These are phyloP conservation scores for Fusarium fracticaudum DNA, from an alignment of 2,329 filamentous ascomycete genomes.

Conservation along the genomic window DNA sequence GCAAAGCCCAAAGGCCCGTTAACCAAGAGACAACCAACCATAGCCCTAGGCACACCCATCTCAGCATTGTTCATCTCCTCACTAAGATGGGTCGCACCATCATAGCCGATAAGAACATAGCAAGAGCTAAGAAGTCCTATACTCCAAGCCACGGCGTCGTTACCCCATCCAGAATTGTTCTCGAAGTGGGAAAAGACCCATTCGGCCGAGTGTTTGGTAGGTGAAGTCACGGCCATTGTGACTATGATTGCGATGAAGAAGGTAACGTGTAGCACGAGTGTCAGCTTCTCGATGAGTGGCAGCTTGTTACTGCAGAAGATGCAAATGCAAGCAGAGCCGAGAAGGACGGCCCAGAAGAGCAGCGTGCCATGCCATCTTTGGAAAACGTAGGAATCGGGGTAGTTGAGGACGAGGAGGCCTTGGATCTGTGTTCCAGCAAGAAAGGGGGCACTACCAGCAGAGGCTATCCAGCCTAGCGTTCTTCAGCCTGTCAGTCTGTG, in stretches of 20 bases:
- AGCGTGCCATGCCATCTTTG: conserved; percentile 33
- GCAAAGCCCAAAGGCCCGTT: conserved; percentile 25
- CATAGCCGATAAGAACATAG: conserved; percentile 29
- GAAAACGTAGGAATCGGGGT: conserved; percentile 20
- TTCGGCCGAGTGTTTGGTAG: conserved; percentile 12
- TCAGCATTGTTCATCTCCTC: conserved; percentile 33
- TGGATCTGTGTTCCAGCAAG: conserved; percentile 30
- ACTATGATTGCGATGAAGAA: conserved; percentile 21
- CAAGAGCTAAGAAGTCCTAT: conserved; percentile 35
- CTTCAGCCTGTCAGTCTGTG: not conserved
- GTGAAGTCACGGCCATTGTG: conserved; percentile 17
- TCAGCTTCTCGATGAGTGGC: conserved; percentile 25
- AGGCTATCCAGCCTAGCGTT: conserved; percentile 26
- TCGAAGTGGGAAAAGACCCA: conserved; percentile 26
- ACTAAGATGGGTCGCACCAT: conserved; percentile 30
- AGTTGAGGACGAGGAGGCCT: conserved; percentile 28
- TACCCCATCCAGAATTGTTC: conserved; percentile 33
- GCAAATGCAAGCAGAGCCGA: not conserved
- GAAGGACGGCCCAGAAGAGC: conserved; percentile 23
- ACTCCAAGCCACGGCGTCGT: conserved; percentile 23
- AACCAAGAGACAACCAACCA: conserved; percentile 20
- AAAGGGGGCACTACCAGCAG: conserved; percentile 25
- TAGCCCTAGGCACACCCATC: conserved; percentile 17
- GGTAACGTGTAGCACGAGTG: not conserved
- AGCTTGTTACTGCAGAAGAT: conserved; percentile 22